A percentile compares a stretch with the other conserved stretches of the same genome.
Evolutionary conservation across 306 rosid genomes (phyloP).

Genomic region (Echinosophora koreensis): DNA sequence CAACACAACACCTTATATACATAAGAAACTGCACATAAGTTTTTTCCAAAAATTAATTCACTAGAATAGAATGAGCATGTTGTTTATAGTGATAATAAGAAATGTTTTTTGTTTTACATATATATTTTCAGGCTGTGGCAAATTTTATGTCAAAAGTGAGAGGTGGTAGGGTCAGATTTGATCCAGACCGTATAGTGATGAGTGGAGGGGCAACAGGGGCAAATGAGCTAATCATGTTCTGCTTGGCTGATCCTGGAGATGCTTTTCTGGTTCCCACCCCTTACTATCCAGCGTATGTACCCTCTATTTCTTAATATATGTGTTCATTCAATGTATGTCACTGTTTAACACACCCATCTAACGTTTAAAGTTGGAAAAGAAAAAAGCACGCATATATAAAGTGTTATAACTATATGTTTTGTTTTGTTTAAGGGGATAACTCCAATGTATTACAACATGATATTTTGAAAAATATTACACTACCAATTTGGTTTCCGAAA

Average conservation of each 20-base stretch:
- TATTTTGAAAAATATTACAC: background rate
- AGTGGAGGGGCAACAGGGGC: conserved; percentile 98
- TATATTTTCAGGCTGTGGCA: conserved; percentile 69
- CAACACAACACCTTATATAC: no score
- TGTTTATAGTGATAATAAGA: background rate
- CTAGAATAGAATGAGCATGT: background rate
- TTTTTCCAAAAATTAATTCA: no score
- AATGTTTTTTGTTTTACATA: background rate
- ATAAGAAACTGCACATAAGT: no score
- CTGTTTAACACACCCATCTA: conserved; percentile 18
- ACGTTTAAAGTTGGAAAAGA: background rate
- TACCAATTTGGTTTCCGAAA: no score
- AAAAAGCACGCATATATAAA: conserved; percentile 5
- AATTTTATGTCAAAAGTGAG: conserved; percentile 84
- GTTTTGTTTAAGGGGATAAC: background rate
- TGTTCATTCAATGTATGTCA: conserved; percentile 47
- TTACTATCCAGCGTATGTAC: conserved; percentile 85
- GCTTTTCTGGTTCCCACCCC: conserved; percentile 93
- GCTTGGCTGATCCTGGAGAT: conserved; percentile 89
- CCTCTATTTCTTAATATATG: conserved; percentile 35
- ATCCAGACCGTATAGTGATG: conserved; percentile 80
- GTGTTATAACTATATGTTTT: background rate
- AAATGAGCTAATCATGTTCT: conserved; percentile 80
- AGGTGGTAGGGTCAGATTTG: conserved; percentile 79
- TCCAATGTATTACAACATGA: background rate